Evolutionary conservation across 2,329 filamentous ascomycete genomes (phyloP), one percentile per base, ranked within the genome.

Genomic region (Epichloe typhina): DNA sequence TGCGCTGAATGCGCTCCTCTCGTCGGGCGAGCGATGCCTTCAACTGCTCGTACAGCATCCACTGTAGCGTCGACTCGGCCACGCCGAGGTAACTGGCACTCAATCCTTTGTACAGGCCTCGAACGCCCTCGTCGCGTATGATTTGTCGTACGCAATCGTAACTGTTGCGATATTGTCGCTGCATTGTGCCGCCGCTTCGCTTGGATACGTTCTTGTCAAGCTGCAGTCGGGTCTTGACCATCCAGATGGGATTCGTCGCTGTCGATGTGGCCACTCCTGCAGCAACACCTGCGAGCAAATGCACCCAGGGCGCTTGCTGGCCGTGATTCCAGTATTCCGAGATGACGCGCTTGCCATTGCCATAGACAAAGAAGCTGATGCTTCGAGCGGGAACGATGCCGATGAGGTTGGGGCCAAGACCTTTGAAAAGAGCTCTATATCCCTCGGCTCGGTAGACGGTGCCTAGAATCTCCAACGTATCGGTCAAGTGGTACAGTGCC

Each of bases 301-400:
- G 88, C 11, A 95, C 82, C 74, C 80, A 85, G 0, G 85, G 77
- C 13, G 80, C 78, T 62, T 89, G 79, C 58, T 82, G 64, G 46
- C 84, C 80, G 58, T 79, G 62, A 67, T 91, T 88, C 63, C 87
- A 82, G 59, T 84, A 77, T 48, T 88, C 76, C 26, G 84, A 83
- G 53, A 94, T 82, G 46, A 94, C 71, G 35, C 84, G 77, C 71
- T 97, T 97, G 57, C 88, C 85, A 64, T 95, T 97, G 47, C 88
- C 88, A 64, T 96, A 95, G 13, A 88, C 83, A 70, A 84, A 95
- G 66, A 97, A 97, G 67, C 94, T 95, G 69, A 96, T 96, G 49
- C 86, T 84, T 54, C 89, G 77, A 17, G 90, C 90, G 1, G 90
- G 90, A 8, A 96, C 85, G 2, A 95, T 89, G 51, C 91, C 90